Percentiles rank a stretch among this genome's conserved stretches.
phyloP scores from a whole-genome alignment of 352 stramenopile genomes.

The Globisporangium mamillatum region DNA sequence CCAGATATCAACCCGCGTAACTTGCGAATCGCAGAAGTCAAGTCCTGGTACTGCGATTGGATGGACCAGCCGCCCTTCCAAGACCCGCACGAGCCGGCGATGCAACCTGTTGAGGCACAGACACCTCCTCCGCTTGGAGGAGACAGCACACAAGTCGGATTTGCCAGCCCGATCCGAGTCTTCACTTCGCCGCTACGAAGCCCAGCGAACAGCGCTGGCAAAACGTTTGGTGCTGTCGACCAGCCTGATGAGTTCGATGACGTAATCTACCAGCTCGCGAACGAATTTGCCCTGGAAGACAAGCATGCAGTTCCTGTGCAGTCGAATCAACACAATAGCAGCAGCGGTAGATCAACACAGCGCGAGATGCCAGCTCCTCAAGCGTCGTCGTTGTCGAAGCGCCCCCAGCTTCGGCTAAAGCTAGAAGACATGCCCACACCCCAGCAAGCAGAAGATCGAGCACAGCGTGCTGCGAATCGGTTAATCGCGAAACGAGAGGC shows the following conservation, averaged over 20 bases:
- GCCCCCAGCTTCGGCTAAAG: constrained; percentile 70
- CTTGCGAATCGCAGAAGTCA: constrained; percentile 76
- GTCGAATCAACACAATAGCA: background rate
- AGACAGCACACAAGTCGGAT: background rate
- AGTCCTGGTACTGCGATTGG: constrained; percentile 76
- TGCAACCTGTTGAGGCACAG: background rate
- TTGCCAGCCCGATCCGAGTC: background rate
- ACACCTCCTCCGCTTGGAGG: constrained; percentile 4
- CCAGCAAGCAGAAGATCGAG: constrained; percentile 79
- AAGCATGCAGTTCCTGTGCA: constrained; percentile 26
- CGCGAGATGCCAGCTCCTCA: constrained; percentile 10
- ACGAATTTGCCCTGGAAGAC: constrained; percentile 50
- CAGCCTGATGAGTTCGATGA: constrained; percentile 33
- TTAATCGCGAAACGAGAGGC: constrained; percentile 75
- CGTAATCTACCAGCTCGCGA: constrained; percentile 33
- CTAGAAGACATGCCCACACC: constrained; percentile 86
- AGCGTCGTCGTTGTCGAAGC: constrained; percentile 30
- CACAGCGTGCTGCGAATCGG: constrained; percentile 66
- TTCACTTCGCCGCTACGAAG: constrained; percentile 12
- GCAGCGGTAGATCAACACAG: background rate
- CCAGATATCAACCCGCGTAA: constrained; percentile 77
- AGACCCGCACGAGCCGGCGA: constrained; percentile 7
- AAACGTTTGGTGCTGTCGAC: background rate
- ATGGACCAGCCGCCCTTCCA: constrained; percentile 42
- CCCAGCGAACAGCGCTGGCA: background rate